phyloP scores from a whole-genome alignment of 169 alveolate species.

The Plasmodium ovale region DNA sequence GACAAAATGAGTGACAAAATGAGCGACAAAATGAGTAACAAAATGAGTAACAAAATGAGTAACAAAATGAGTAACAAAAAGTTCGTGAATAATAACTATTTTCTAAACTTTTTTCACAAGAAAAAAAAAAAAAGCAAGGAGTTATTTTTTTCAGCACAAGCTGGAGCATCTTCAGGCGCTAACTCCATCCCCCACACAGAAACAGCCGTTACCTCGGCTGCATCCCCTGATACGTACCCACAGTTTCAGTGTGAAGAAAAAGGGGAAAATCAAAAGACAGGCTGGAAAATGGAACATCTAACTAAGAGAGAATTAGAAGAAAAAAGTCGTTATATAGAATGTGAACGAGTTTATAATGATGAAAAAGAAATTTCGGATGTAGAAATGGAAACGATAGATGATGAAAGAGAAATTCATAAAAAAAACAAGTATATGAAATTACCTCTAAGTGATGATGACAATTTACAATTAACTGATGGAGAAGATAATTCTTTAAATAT shows the following conservation, averaged over 20 bases:
- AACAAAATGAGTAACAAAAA: conserved; percentile 18
- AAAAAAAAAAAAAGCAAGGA: conserved; percentile 57
- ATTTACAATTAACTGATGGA: background rate
- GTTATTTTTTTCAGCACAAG: too few species aligned
- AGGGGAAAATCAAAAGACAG: background rate
- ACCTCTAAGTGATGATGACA: conserved; percentile 44
- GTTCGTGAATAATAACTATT: conserved; percentile 54
- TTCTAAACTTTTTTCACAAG: conserved; percentile 54
- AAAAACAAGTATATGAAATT: conserved; percentile 39
- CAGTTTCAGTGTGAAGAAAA: too few species aligned
- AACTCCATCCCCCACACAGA: too few species aligned
- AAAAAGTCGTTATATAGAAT: background rate
- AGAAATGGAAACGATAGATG: conserved; percentile 5
- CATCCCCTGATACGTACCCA: too few species aligned
- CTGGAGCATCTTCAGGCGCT: too few species aligned
- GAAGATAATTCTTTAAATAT: background rate
- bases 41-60: too few species aligned
- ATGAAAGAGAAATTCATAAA: background rate
- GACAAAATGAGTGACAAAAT: too few species aligned
- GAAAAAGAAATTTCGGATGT: background rate
- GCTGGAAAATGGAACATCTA: background rate
- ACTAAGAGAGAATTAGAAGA: background rate
- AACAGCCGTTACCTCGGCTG: too few species aligned
- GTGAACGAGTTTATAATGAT: conserved; percentile 39
- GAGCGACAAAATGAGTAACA: too few species aligned